Evolutionary conservation across 78 protist species (phyloP).

Genomic region (Dictyostelium purpureum): DNA sequence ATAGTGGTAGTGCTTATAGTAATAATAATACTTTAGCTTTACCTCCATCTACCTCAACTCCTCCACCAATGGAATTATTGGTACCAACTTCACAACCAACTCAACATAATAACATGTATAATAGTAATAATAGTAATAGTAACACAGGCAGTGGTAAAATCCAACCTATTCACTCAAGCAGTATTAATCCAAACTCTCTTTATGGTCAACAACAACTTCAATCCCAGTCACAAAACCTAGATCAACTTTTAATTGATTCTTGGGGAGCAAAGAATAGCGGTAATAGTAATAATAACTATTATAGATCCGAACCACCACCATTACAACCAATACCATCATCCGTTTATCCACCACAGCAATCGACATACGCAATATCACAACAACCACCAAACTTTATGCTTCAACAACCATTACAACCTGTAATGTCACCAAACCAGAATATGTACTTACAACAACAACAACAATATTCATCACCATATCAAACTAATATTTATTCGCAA

Average conservation of each 20-base stretch:
- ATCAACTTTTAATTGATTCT: background rate
- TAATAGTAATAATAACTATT: background rate
- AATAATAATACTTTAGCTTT: background rate
- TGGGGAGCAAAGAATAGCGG: background rate
- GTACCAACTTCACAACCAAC: background rate
- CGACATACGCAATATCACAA: background rate
- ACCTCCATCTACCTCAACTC: background rate
- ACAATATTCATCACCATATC: too few relatives aligned
- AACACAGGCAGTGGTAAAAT: background rate
- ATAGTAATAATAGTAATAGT: background rate
- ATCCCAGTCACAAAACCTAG: background rate
- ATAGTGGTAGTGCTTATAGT: background rate
- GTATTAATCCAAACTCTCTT: background rate
- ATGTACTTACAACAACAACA: constrained; percentile 13
- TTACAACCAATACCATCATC: background rate
- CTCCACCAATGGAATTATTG: background rate
- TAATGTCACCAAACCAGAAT: background rate
- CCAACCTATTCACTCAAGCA: constrained; percentile 8
- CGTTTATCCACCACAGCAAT: background rate
- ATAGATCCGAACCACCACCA: background rate
- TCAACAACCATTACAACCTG: constrained; percentile 23
- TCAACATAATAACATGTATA: background rate
- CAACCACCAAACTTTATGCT: background rate
- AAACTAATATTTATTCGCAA: too few relatives aligned
- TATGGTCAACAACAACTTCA: background rate